phyloP scores from a whole-genome alignment of 805 yeast species.

The Saccharomycopsis fodiens region DNA sequence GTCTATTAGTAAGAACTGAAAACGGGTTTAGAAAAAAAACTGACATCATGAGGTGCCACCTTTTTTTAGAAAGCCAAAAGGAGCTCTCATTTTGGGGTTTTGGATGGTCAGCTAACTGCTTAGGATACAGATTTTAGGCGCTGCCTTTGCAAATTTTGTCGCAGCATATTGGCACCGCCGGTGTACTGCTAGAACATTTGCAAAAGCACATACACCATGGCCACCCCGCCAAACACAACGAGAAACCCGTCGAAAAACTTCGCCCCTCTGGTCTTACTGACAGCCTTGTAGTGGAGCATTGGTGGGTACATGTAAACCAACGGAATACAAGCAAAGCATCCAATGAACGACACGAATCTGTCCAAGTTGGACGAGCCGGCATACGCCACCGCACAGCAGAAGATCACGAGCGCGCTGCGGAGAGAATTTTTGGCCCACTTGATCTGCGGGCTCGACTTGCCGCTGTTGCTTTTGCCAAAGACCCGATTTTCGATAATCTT shows the following conservation, averaged over 20 bases:
- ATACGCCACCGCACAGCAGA: constrained; percentile 52
- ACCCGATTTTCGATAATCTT: constrained; percentile 60
- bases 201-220: constrained; percentile 62
- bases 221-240: constrained; percentile 47
- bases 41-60: no score
- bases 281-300: constrained; percentile 54
- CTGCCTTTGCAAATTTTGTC: no score
- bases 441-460: constrained; percentile 42
- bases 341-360: constrained; percentile 70
- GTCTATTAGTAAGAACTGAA: no score
- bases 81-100: no score
- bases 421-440: constrained; percentile 65
- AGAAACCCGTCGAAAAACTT: constrained; percentile 41
- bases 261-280: constrained; percentile 33
- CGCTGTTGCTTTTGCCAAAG: constrained; percentile 37
- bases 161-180: no score
- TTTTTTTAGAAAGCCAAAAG: no score
- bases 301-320: constrained; percentile 84
- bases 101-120: no score
- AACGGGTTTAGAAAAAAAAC: no score
- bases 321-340: constrained; percentile 81
- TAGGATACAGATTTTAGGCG: no score
- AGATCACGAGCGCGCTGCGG: constrained; percentile 44
- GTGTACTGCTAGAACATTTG: no score
- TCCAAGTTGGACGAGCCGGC: constrained; percentile 66